Evolutionary conservation across 148 eudicot genomes (phyloP), one percentile per base, ranked within the genome.

Genomic region (Chenopodium berlandieri): DNA sequence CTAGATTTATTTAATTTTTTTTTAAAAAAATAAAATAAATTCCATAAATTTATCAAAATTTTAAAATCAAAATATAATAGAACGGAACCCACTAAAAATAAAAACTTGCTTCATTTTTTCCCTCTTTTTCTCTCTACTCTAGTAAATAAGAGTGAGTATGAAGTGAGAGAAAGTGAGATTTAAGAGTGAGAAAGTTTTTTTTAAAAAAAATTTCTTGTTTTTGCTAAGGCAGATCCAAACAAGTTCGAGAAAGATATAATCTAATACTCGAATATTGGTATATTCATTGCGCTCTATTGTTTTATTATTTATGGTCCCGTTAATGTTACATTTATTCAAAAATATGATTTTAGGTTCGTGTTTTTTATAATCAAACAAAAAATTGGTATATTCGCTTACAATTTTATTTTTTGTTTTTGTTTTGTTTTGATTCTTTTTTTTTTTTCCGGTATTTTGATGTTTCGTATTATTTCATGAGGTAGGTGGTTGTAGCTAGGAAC

Each of bases 21-120:
- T 46, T 11, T 0, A 46, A 7, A 64, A 50, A 62, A 71, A 13
- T 16, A 40, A 48, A 46, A 10, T 32, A 40, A 40, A 40, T 40
- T 6, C 0, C 34, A 32, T 32, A 32, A 32, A 40, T 40, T 40
- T 40, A 40, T 40, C 44, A 40, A 37, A 37, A 37, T 37, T 37
- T 37, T 9, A 32, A 73, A 74, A 56, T 46, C 27, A 46, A 19
- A 32, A 34, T 60, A 64, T 30, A n/a, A 4, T 4, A 9, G 63
- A 44, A 72, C 31, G 30, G 30, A 46, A 34, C 82, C 76, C 54
- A 68, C 79, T 44, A 72, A 71, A 83, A 79, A 67, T 82, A 83
- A 56, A n/a, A 20, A 71, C 75, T 32, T 30, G 5, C 5, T 14
- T 52, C 56, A 48, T 31, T 22, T 23, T 8, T 3, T 48, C 10